phyloP scores from a whole-genome alignment of 192 early-diverging fungal genomes.

The Coemansia sp. region DNA sequence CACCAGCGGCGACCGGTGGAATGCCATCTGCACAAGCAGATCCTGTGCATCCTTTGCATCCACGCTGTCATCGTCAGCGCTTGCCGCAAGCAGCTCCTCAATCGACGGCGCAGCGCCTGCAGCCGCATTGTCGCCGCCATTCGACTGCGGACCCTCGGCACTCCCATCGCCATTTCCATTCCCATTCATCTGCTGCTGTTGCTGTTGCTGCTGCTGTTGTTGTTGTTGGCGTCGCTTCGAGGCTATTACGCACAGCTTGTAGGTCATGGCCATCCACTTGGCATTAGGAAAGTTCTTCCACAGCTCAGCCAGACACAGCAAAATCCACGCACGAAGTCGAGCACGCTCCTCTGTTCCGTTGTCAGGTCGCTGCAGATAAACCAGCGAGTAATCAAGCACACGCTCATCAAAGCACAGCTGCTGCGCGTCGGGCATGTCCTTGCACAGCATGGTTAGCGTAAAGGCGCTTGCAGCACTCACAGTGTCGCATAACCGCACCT shows the following conservation, averaged over 20 bases:
- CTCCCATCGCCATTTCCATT: background rate
- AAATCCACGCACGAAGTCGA: constrained; percentile 82
- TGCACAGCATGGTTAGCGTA: constrained; percentile 91
- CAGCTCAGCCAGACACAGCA: constrained; percentile 82
- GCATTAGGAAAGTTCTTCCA: constrained; percentile 75
- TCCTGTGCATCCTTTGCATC: constrained; percentile 49
- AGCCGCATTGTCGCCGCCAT: constrained; percentile 1
- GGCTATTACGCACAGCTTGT: constrained; percentile 72
- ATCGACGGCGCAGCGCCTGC: constrained; percentile 15
- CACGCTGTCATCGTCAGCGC: constrained; percentile 39
- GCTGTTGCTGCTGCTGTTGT: constrained; percentile 18
- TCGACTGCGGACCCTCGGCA: background rate
- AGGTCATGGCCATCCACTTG: constrained; percentile 57
- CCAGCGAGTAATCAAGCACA: constrained; percentile 53
- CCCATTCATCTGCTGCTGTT: too few relatives aligned
- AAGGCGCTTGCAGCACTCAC: constrained; percentile 74
- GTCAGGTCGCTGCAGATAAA: constrained; percentile 52
- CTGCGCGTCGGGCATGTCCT: constrained; percentile 80
- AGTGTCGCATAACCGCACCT: constrained; percentile 46
- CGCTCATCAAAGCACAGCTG: constrained; percentile 69
- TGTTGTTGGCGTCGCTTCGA: constrained; percentile 45
- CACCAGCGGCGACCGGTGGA: constrained; percentile 67
- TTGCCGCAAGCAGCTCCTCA: constrained; percentile 51
- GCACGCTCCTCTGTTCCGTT: constrained; percentile 51
- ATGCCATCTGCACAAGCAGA: constrained; percentile 41